These are phyloP conservation scores for Teunomyces aglyptinius DNA, from an alignment of 805 yeast species.

Conservation along the genomic window DNA sequence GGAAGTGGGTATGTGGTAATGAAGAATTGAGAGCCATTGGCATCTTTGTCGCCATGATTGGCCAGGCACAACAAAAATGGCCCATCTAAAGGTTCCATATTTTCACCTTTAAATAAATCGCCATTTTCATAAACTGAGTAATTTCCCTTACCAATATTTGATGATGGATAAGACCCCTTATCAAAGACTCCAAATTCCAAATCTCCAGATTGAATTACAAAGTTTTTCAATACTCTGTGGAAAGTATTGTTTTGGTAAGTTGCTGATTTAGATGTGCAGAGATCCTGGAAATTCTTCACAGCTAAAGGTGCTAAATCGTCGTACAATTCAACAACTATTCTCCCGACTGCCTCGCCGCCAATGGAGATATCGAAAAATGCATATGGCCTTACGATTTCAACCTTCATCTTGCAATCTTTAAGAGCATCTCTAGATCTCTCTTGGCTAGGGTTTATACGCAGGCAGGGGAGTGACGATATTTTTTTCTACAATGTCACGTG, in stretches of 20 bases:
- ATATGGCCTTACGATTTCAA: constrained; percentile 25
- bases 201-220: constrained; percentile 72
- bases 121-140: constrained; percentile 17
- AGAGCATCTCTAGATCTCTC: no score
- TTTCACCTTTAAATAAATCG: constrained; percentile 55
- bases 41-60: constrained; percentile 45
- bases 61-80: constrained; percentile 65
- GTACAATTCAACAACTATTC: constrained; percentile 59
- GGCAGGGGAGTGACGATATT: background rate
- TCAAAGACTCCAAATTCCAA: constrained; percentile 34
- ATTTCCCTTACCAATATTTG: constrained; percentile 36
- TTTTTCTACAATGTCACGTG: background rate
- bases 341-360: constrained; percentile 44
- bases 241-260: constrained; percentile 48
- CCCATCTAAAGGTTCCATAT: constrained; percentile 43
- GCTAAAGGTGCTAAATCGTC: constrained; percentile 56
- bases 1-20: constrained; percentile 68
- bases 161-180: constrained; percentile 19
- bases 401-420: constrained; percentile 22
- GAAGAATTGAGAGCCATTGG: constrained; percentile 69
- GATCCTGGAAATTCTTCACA: constrained; percentile 45
- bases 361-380: constrained; percentile 55
- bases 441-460: background rate
- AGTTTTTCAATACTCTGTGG: constrained; percentile 65
- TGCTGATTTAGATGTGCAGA: constrained; percentile 34